Evolutionary conservation across 1,284 basidiomycete species (phyloP).

Genomic region (Apiotrichum mycotoxinovorans): DNA sequence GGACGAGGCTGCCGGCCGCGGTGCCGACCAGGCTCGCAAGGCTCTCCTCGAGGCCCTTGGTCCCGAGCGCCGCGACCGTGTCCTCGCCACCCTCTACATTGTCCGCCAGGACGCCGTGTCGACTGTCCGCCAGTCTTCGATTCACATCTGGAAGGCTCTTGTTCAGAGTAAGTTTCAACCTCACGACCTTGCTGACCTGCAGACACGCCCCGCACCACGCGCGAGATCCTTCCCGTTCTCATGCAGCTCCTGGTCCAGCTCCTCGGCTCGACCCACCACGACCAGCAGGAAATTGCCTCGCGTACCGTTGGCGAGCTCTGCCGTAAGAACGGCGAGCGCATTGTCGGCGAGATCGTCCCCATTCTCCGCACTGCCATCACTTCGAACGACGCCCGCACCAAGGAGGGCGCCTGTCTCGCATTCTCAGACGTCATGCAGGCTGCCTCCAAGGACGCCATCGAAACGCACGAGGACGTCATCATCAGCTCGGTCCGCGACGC

Average conservation of each 20-base stretch:
- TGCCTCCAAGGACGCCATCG: constrained; percentile 77
- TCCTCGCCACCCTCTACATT: constrained; percentile 83
- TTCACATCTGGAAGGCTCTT: constrained; percentile 97
- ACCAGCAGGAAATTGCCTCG: constrained; percentile 92
- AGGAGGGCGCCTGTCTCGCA: constrained; percentile 84
- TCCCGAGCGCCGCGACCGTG: constrained; percentile 79
- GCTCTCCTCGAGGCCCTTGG: constrained; percentile 87
- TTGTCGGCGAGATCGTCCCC: constrained; percentile 77
- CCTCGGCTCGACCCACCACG: constrained; percentile 71
- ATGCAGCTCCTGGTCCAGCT: constrained; percentile 70
- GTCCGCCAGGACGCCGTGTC: constrained; percentile 91
- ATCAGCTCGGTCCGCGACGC: constrained; percentile 79
- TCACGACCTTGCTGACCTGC: not conserved
- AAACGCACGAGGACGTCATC: constrained; percentile 86
- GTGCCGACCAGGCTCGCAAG: constrained; percentile 71
- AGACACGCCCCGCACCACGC: constrained; percentile 59
- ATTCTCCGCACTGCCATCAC: constrained; percentile 68
- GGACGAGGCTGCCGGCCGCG: constrained; percentile 65
- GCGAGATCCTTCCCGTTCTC: constrained; percentile 87
- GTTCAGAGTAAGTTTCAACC: constrained; percentile 63
- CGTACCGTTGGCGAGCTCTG: constrained; percentile 84
- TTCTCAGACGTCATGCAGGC: constrained; percentile 88
- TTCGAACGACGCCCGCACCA: constrained; percentile 68
- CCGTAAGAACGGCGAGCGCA: constrained; percentile 92
- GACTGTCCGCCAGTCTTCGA: constrained; percentile 82